Conservation (phyloP, 2,329 filamentous ascomycete species). For the Fusarium nisikadoi region DNA sequence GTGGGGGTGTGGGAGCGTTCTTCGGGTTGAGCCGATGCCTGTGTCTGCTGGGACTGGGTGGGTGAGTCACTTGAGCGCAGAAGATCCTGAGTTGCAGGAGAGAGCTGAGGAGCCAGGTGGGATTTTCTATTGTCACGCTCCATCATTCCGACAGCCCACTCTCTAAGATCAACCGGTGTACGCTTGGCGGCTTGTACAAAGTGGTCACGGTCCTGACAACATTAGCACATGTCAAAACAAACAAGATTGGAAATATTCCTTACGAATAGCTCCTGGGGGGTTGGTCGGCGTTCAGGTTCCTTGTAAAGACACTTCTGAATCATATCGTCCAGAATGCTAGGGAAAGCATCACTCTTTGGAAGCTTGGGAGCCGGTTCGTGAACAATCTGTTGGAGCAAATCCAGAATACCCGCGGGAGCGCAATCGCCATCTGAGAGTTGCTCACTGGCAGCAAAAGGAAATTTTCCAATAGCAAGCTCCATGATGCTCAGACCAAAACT, state of each 20-base stretch:
- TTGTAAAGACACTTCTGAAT: constrained; percentile 96
- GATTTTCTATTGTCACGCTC: constrained; percentile 96
- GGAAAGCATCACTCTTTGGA: constrained; percentile 97
- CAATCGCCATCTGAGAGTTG: constrained; percentile 78
- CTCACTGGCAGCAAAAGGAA: constrained; percentile 86
- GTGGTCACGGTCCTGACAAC: constrained; percentile 82
- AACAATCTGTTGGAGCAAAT: constrained; percentile 96
- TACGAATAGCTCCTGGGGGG: constrained; percentile 92
- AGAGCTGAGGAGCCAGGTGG: constrained; percentile 83
- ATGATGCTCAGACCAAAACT: constrained; percentile 95
- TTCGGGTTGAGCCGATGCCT: constrained; percentile 52
- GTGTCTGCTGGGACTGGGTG: constrained; percentile 54
- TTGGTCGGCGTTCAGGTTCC: constrained; percentile 86
- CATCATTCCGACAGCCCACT: constrained; percentile 95
- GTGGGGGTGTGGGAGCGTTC: constrained; percentile 69
- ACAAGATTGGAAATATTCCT: constrained; percentile 48
- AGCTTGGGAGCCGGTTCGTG: constrained; percentile 93
- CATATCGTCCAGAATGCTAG: constrained; percentile 93
- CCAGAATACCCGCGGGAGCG: constrained; percentile 92
- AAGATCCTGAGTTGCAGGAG: constrained; percentile 81
- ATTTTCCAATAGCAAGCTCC: constrained; percentile 97
- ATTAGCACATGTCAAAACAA: constrained; percentile 24
- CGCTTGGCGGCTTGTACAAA: constrained; percentile 97
- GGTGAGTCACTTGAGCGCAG: constrained; percentile 73
- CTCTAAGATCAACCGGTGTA: constrained; percentile 91